Percentiles rank a stretch among this genome's conserved stretches.
Conservation (phyloP, 2,329 filamentous ascomycete species). For the Canariomyces notabilis region DNA sequence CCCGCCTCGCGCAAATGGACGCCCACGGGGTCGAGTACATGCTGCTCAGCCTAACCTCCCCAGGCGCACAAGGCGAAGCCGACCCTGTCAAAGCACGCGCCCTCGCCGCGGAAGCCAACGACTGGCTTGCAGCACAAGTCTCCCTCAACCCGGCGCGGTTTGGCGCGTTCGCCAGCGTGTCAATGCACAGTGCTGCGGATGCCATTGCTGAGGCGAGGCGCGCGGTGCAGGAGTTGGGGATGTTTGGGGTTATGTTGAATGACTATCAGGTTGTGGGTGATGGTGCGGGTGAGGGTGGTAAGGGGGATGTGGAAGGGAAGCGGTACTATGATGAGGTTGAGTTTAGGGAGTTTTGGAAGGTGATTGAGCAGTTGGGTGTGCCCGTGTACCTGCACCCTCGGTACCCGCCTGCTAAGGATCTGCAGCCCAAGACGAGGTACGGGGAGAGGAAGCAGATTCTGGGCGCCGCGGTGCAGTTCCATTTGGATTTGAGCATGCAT, state of each 20-base stretch:
- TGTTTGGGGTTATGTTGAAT: slow-evolving; percentile 33
- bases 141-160: slow-evolving; percentile 27
- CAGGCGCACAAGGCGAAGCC: slow-evolving; percentile 30
- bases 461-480: slow-evolving; percentile 35
- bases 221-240: slow-evolving; percentile 30
- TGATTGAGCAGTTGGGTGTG: slow-evolving; percentile 30
- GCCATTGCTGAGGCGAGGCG: slow-evolving; percentile 30
- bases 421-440: slow-evolving; percentile 26
- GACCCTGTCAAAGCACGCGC: slow-evolving; percentile 25
- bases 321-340: slow-evolving; percentile 30
- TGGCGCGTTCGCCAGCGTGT: slow-evolving; percentile 30
- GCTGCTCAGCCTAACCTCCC: slow-evolving; percentile 32
- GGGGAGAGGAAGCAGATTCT: slow-evolving; percentile 31
- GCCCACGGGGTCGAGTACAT: slow-evolving; percentile 35
- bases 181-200: slow-evolving; percentile 30
- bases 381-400: slow-evolving; percentile 34
- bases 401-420: slow-evolving; percentile 29
- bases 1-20: slow-evolving; percentile 31
- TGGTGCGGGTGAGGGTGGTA: slow-evolving; percentile 14
- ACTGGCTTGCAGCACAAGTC: slow-evolving; percentile 31
- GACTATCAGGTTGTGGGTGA: slow-evolving; percentile 28
- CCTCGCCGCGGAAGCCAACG: slow-evolving; percentile 29
- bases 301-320: slow-evolving; percentile 20
- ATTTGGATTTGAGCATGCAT: slow-evolving; percentile 41
- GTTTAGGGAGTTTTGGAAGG: slow-evolving; percentile 31